Conservation (phyloP, 257 asterid species). For the Datura wrightii region DNA sequence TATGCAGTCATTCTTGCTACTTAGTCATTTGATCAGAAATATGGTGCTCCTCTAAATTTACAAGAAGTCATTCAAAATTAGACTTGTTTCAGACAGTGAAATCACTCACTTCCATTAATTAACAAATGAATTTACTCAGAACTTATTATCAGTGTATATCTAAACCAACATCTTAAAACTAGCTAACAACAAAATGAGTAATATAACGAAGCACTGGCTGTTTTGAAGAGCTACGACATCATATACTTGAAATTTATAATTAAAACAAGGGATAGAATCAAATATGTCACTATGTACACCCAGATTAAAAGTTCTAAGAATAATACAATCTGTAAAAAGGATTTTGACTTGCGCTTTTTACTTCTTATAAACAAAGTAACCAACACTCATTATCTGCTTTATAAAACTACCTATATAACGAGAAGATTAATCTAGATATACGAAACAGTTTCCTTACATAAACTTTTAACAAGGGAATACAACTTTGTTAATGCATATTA, state of each 20-base stretch:
- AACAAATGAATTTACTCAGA: too few species aligned
- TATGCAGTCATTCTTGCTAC: background rate
- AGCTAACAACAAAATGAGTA: too few species aligned
- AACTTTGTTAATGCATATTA: background rate
- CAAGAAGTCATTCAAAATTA: background rate
- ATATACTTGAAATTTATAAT: too few species aligned
- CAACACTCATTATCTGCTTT: background rate
- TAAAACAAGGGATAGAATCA: too few species aligned
- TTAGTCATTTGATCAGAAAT: background rate
- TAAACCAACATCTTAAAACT: too few species aligned
- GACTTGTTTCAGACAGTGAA: background rate
- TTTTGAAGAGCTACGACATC: too few species aligned
- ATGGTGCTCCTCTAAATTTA: background rate
- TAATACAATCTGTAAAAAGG: background rate
- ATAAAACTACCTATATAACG: background rate
- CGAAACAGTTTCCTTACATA: background rate
- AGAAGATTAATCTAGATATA: background rate
- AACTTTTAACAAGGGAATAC: background rate
- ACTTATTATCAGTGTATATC: too few species aligned
- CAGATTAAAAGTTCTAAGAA: background rate
- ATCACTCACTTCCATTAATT: too few species aligned
- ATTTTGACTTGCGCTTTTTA: background rate
- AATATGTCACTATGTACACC: too few species aligned
- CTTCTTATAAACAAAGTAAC: background rate
- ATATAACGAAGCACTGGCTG: too few species aligned